These are phyloP conservation scores for Acacia pycnantha DNA, from an alignment of 331 rosid genomes.

Conservation along the genomic window DNA sequence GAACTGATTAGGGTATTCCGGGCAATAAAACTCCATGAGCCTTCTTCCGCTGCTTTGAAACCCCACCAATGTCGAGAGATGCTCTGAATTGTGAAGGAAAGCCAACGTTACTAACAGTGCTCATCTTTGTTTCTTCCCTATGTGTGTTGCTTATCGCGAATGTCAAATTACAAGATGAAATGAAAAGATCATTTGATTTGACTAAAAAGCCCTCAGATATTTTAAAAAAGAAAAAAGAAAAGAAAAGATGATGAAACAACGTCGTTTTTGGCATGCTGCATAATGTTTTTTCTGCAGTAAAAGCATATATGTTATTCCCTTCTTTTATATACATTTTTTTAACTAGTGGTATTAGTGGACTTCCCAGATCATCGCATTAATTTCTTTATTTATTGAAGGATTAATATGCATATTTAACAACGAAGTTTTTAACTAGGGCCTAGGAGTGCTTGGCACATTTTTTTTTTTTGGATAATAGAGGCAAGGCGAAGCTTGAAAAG, in stretches of 20 bases:
- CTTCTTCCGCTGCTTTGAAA: slow-evolving; percentile 30
- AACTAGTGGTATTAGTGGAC: not conserved
- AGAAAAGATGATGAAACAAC: no score
- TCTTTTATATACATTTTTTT: not conserved
- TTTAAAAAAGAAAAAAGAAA: no score
- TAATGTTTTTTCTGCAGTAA: no score
- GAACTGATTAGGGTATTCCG: slow-evolving; percentile 17
- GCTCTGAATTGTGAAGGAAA: slow-evolving; percentile 39
- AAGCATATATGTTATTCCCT: no score
- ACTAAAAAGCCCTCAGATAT: slow-evolving; percentile 40
- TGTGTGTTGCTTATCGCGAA: not conserved
- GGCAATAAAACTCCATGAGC: slow-evolving; percentile 24
- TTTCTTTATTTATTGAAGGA: not conserved
- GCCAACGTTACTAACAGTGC: slow-evolving; percentile 29
- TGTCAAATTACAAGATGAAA: not conserved
- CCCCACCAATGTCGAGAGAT: slow-evolving; percentile 29
- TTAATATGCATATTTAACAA: no score
- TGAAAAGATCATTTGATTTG: slow-evolving; percentile 23
- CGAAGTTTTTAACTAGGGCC: no score
- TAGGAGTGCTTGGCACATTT: no score
- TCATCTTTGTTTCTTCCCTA: slow-evolving; percentile 40
- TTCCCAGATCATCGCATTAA: not conserved
- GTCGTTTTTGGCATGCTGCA: no score
- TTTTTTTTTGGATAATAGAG: no score
- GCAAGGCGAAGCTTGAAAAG: no score